Evolutionary conservation across 352 stramenopile genomes (phyloP), one percentile per base, ranked within the genome.

Genomic region (Peronosclerospora sorghi): DNA sequence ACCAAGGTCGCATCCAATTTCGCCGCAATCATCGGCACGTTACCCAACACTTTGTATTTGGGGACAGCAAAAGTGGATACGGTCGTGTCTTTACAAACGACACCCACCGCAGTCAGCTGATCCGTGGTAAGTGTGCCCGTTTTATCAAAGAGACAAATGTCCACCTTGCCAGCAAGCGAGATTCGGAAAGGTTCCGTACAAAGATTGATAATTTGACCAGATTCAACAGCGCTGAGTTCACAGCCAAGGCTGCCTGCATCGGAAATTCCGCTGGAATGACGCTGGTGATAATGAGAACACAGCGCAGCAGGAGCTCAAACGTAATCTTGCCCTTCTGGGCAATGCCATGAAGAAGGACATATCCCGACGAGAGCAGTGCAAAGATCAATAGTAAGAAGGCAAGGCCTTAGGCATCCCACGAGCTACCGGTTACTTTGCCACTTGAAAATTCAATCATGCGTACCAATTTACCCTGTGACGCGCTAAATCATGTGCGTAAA

Each of bases 111-210:
- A 21, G 82, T 91, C 43, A 99, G 83, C 53, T 97, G 82, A 61
- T 99, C 96, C 17, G 82, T 97, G 0, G 96, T 99, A 26, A 99
- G 62, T 5, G 96, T 99, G 19, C 96, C 96, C 0, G 96, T 99
- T 68, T 99, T 99, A 64, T 99, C 96, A 54, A 99, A 99, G 23
- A 95, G 80, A 49, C 95, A 98, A 52, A 97, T 85, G 57, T 97
- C 77, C 1, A 99, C 85, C 40, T 97, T 95, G 19, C 96, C 96
- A 15, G 95, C 96, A 14, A 97, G 63, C 19, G 96, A 96, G 45
- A 99, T 98, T 35, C 96, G 90, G 68, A 97, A 98, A 18, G 93
- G 94, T 56, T 99, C 96, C 0, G 96, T 98, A 68, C 95, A 99
- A 65, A 99, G 30, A 99, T 93, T 41, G 72, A 91, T 17, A 96